Percentiles rank a stretch among this genome's conserved stretches.
These are phyloP conservation scores for Boletus semigastroideus DNA, from an alignment of 1,284 basidiomycete species.

Conservation along the genomic window DNA sequence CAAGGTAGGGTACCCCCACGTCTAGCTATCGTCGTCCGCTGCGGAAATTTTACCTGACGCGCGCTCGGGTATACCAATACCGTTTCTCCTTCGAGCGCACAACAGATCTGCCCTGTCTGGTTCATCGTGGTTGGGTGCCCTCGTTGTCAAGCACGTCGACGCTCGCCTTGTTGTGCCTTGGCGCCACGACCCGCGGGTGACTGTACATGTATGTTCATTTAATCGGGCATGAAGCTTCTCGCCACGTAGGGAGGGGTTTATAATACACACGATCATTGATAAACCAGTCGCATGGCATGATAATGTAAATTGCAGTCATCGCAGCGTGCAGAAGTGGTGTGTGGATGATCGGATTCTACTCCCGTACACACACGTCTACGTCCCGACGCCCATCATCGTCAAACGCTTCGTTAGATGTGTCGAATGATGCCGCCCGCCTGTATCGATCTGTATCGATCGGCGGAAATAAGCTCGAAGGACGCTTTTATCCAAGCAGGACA, in stretches of 20 bases:
- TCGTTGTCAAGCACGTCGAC: neutral
- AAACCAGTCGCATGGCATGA: neutral
- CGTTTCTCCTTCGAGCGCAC: neutral
- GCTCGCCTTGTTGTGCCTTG: neutral
- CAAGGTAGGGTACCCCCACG: neutral
- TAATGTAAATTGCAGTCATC: neutral
- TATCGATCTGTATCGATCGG: no score
- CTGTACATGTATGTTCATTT: constrained; percentile 7
- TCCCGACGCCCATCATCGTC: no score
- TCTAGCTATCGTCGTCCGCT: neutral
- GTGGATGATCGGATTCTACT: no score
- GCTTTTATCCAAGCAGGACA: no score
- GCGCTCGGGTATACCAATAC: neutral
- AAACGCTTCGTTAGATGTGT: no score
- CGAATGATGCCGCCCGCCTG: no score
- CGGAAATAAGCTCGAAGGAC: no score
- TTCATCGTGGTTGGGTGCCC: neutral
- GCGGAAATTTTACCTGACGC: neutral
- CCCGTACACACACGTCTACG: no score
- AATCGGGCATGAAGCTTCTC: neutral
- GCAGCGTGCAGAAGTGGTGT: no score
- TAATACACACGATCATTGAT: neutral
- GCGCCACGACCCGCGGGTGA: neutral
- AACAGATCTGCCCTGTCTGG: neutral
- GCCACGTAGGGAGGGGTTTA: neutral